These are phyloP conservation scores for Claviceps africana DNA, from an alignment of 2,329 filamentous ascomycete species.

Conservation along the genomic window DNA sequence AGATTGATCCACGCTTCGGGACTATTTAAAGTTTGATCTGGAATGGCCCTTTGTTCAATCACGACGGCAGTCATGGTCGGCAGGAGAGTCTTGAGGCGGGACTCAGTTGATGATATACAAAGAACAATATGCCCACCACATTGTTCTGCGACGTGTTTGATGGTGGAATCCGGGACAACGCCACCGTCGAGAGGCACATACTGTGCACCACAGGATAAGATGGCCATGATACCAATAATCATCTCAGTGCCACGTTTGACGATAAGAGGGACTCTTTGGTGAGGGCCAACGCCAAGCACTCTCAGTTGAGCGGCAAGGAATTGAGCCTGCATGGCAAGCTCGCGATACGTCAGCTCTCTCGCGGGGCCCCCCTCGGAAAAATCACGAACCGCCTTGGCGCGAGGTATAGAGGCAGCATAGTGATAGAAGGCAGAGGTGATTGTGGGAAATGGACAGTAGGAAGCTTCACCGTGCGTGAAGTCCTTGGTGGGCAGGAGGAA, in stretches of 20 bases:
- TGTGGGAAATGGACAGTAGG: conserved; percentile 22
- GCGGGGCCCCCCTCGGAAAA: conserved; percentile 13
- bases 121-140: conserved; percentile 30
- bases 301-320: conserved; percentile 26
- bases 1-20: conserved; percentile 15
- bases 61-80: conserved; percentile 13
- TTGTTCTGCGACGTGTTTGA: conserved; percentile 35
- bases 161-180: conserved; percentile 32
- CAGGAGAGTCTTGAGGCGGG: conserved; percentile 17
- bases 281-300: conserved; percentile 24
- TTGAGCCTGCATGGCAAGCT: conserved; percentile 29
- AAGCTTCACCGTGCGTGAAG: conserved; percentile 7
- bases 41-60: conserved; percentile 14
- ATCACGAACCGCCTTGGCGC: conserved; percentile 25
- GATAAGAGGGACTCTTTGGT: conserved; percentile 39
- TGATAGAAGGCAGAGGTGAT: conserved; percentile 25
- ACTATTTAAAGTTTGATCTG: background rate
- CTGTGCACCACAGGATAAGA: conserved; percentile 42
- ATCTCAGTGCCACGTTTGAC: conserved; percentile 41
- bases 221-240: conserved; percentile 41
- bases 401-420: conserved; percentile 22
- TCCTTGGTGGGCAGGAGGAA: conserved; percentile 2
- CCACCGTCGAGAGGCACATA: conserved; percentile 47
- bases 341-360: conserved; percentile 28
- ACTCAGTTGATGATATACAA: conserved; percentile 28